phyloP scores from a whole-genome alignment of 495 filamentous ascomycete species.

The Trichoderma reesei region DNA sequence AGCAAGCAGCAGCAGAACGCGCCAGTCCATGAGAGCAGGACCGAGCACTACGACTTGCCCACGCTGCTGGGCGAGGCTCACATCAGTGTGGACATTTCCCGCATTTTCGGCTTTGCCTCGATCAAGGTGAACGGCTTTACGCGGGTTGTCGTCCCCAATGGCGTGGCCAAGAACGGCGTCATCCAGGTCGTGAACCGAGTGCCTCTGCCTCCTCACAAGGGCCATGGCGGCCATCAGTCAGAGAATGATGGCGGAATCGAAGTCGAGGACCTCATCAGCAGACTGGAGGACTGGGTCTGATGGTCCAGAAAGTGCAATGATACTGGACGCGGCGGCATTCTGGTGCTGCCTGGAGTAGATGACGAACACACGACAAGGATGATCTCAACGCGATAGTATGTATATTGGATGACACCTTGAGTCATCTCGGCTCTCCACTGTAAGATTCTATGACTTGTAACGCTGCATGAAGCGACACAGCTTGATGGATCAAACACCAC shows the following conservation, averaged over 20 bases:
- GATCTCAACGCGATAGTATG: not conserved
- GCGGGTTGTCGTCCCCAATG: slow-evolving; percentile 49
- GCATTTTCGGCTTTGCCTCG: slow-evolving; percentile 47
- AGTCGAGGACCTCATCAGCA: slow-evolving; percentile 54
- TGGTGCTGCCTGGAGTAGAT: not conserved
- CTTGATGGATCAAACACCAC: not conserved
- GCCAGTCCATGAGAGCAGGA: slow-evolving; percentile 10
- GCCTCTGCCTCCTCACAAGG: slow-evolving; percentile 56
- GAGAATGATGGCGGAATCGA: slow-evolving; percentile 45
- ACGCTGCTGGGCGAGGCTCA: slow-evolving; percentile 50
- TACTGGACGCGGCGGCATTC: not conserved
- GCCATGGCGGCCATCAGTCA: slow-evolving; percentile 20
- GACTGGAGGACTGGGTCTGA: slow-evolving; percentile 38
- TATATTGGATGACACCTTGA: not conserved
- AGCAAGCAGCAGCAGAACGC: slow-evolving; percentile 11
- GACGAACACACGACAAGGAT: not conserved
- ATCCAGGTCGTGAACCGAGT: slow-evolving; percentile 59
- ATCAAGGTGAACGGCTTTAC: slow-evolving; percentile 61
- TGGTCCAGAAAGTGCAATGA: not conserved
- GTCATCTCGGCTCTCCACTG: not conserved
- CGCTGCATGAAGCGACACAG: not conserved
- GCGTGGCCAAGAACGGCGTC: slow-evolving; percentile 57
- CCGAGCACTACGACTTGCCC: slow-evolving; percentile 50
- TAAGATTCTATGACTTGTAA: not conserved
- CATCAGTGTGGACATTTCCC: slow-evolving; percentile 53